Base-by-base conservation (phyloP, 2,329 filamentous ascomycete species). In the Cladosporium colombiae region DNA sequence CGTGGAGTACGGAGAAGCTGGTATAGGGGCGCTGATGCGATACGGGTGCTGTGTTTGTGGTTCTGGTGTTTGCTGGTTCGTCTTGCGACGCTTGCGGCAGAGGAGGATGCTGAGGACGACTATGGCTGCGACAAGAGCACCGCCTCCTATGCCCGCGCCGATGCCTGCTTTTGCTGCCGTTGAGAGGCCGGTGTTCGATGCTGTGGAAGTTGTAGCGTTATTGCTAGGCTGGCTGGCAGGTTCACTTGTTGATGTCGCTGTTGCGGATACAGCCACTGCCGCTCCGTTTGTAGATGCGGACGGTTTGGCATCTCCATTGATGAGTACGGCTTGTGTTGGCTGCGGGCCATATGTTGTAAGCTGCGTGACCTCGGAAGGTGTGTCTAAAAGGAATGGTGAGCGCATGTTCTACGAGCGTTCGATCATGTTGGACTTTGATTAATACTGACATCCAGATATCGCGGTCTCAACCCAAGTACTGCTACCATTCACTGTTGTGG, bases 401-500 rank as follows among this genome's bases (percentile, higher is more conserved):
- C 55, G 13, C 16, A 10, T 31, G 25, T 53, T n/a, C 40, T 21
- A 10, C 14, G n/a, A 29, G 56, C 18, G 13, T 52, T 13, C 25
- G 25, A 3, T 14, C 10, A 53, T 31, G 13, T n/a, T n/a, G 14
- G 8, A 53, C 10, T 18, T 58, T n/a, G n/a, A n/a, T 1, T 21
- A 13, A 46, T 6, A 66, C 71, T 69, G 65, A 74, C 71, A 73
- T 23, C 69, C 71, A 50, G 67, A 50, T 7, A 74, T 55, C 6
- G 68, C 70, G 0, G 71, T 74, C 11, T 44, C 35, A 18, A 72
- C 58, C 70, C 72, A 75, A 2, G 71, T 70, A 53, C 64, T 72
- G 0, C 65, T 69, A 1, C 71, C 70, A n/a, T 65, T 64, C 10
- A 65, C 60, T 13, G 7, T 27, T 5, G 69, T 66, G 8, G 68